Base-by-base conservation (phyloP, 1,139 yeast species). In the Nakaseomyces bracarensis region DNA sequence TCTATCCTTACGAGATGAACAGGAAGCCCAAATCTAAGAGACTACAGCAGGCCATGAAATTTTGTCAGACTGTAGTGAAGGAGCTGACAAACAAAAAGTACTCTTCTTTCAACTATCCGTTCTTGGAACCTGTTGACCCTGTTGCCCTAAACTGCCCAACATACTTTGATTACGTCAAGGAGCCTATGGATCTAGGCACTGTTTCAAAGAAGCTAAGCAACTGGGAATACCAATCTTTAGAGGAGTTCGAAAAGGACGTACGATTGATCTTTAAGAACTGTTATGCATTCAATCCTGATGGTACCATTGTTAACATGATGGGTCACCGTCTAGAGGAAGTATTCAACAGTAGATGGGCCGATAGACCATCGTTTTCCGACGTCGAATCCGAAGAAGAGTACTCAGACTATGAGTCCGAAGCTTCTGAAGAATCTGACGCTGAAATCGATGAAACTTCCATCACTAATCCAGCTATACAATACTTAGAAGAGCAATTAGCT, bases 111-210 rank as follows among this genome's bases (percentile, higher is more conserved):
- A 81, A 91, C 50, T 91, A 82, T 65, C 97, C 98, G 26, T 91
- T 91, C 57, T 67, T 91, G 56, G 82, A 76, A 46, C 98, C 99
- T 0, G 98, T 91, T 38, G 98, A 93, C 62, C 91, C 96, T 0
- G 87, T 87, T 26, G 95, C 96, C 8, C 73, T 89, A 55, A 87
- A 86, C 57, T 82, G 94, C 52, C 98, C 98, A 26, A 79, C 87
- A 40, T 91, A 93, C 64, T 73, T 74, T 55, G 91, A 89, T 51
- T 69, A 86, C 46, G 80, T 91, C 46, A 86, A 85, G 63, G 75
- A 79, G 53, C 98, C 99, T 45, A 93, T 91, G 98, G 99, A 91
- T 65, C 71, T 91, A 54, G 79, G 93, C 35, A 87, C 97, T 0
- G 74, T 91, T 46, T 82, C 80, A 54, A 72, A 78, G 41, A 91